Percentiles rank a stretch among this genome's conserved stretches.
Evolutionary conservation across 371 early-diverging fungal species (phyloP).

Genomic region (Saksenaea oblongispora): DNA sequence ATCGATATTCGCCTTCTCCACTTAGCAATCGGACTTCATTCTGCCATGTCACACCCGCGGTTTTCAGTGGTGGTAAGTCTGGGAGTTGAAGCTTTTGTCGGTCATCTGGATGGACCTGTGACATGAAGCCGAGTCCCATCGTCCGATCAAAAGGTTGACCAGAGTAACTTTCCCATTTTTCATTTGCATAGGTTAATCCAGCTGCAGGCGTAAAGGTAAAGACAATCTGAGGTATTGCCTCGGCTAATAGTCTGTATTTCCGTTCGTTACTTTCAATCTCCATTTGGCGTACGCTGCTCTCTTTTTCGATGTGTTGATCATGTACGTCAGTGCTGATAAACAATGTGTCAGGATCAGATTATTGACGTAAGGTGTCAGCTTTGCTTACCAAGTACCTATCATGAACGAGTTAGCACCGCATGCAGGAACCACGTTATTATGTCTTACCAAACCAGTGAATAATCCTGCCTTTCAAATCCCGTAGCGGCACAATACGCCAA

Average conservation of each 20-base stretch:
- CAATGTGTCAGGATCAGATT: background rate
- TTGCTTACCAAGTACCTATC: conserved; percentile 11
- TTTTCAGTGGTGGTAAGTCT: conserved; percentile 38
- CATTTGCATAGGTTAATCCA: conserved; percentile 64
- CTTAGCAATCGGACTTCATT: conserved; percentile 56
- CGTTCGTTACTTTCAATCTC: conserved; percentile 65
- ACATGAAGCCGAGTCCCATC: conserved; percentile 63
- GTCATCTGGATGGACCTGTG: conserved; percentile 65
- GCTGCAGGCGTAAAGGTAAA: conserved; percentile 64
- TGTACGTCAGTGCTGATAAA: conserved; percentile 59
- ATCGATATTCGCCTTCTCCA: conserved; percentile 53
- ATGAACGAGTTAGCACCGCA: background rate
- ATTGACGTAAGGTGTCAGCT: background rate
- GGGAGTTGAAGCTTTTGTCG: conserved; percentile 57
- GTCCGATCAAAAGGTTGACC: conserved; percentile 59
- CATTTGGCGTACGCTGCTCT: conserved; percentile 53
- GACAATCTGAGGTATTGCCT: conserved; percentile 70
- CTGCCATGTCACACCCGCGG: conserved; percentile 56
- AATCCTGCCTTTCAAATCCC: conserved; percentile 58
- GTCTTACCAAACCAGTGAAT: conserved; percentile 62
- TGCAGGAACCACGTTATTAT: background rate
- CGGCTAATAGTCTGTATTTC: conserved; percentile 65
- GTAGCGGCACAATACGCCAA: conserved; percentile 60
- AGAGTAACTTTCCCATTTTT: conserved; percentile 63
- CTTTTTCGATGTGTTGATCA: conserved; percentile 61